A percentile compares a stretch with the other conserved stretches of the same genome.
These are phyloP conservation scores for Alternaria incomplexa DNA, from an alignment of 2,329 filamentous ascomycete genomes.

Conservation along the genomic window DNA sequence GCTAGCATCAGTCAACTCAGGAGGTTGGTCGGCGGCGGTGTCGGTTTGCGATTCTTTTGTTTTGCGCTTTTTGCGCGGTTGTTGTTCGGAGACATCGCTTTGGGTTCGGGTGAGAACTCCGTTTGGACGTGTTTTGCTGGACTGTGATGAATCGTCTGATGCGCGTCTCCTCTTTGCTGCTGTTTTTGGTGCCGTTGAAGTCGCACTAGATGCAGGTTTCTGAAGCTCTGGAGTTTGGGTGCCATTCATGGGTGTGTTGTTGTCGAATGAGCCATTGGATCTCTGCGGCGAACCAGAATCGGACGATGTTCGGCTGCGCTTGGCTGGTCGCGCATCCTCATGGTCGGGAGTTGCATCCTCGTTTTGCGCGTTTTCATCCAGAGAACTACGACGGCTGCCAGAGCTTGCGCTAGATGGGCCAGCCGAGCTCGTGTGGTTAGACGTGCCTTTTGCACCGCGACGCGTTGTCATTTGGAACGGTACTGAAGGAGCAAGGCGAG, in stretches of 20 bases:
- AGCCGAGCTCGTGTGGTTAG: constrained; percentile 43
- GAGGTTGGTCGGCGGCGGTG: constrained; percentile 37
- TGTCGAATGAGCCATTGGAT: constrained; percentile 37
- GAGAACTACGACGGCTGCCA: constrained; percentile 49
- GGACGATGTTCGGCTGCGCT: constrained; percentile 47
- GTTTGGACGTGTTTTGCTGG: constrained; percentile 42
- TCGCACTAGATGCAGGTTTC: constrained; percentile 24
- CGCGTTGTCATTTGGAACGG: constrained; percentile 59
- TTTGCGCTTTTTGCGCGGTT: constrained; percentile 46
- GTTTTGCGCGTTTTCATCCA: constrained; percentile 42
- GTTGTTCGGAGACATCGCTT: constrained; percentile 45
- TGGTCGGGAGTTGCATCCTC: constrained; percentile 35
- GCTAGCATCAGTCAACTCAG: constrained; percentile 46
- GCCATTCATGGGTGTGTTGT: constrained; percentile 38
- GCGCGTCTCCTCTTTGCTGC: constrained; percentile 42
- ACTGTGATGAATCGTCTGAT: constrained; percentile 41
- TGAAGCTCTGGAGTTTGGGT: constrained; percentile 33
- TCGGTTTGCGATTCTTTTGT: constrained; percentile 36
- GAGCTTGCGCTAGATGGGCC: constrained; percentile 43
- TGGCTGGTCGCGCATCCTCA: constrained; percentile 46
- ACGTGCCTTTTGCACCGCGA: constrained; percentile 49
- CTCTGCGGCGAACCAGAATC: constrained; percentile 45
- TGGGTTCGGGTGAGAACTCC: constrained; percentile 43
- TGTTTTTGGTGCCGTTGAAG: constrained; percentile 25
- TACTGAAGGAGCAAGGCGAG: constrained; percentile 54